A percentile compares a stretch with the other conserved stretches of the same genome.
phyloP scores from a whole-genome alignment of 305 asterid genomes.

The Andrographis paniculata region DNA sequence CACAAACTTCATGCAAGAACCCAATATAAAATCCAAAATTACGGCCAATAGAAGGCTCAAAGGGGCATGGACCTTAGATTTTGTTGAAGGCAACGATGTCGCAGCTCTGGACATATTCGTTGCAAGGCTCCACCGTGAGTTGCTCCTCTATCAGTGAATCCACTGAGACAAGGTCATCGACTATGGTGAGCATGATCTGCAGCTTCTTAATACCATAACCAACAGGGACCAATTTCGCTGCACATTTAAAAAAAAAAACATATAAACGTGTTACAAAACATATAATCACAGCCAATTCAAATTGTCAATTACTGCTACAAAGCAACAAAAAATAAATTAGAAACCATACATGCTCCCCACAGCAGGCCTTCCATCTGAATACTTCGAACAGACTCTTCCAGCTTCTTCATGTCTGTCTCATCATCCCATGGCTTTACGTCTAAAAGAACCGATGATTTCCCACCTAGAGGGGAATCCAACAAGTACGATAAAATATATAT shows the following conservation, averaged over 20 bases:
- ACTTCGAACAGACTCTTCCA: constrained; percentile 15
- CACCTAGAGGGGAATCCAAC: constrained; percentile 41
- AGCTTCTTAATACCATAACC: constrained; percentile 95
- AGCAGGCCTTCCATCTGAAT: constrained; percentile 8
- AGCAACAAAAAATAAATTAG: neutral
- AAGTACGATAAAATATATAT: too few relatives aligned
- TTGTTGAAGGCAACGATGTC: constrained; percentile 98
- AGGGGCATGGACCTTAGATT: constrained; percentile 35
- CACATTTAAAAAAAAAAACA: constrained; percentile 15
- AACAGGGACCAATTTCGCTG: constrained; percentile 83
- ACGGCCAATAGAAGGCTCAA: constrained; percentile 12
- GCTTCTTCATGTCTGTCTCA: constrained; percentile 26
- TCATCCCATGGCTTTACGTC: constrained; percentile 98
- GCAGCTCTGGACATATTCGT: constrained; percentile 82
- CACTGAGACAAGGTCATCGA: constrained; percentile 88
- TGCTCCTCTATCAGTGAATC: constrained; percentile 73
- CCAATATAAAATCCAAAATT: neutral
- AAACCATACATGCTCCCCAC: constrained; percentile 43
- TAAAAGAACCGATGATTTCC: constrained; percentile 91
- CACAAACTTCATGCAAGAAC: neutral
- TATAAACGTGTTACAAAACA: neutral
- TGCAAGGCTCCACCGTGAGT: constrained; percentile 77
- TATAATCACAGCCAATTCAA: neutral
- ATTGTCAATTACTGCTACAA: neutral
- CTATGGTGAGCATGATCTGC: constrained; percentile 80